Base-by-base conservation (phyloP, 176 grass and related monocot species). In the Ananas comosus region DNA sequence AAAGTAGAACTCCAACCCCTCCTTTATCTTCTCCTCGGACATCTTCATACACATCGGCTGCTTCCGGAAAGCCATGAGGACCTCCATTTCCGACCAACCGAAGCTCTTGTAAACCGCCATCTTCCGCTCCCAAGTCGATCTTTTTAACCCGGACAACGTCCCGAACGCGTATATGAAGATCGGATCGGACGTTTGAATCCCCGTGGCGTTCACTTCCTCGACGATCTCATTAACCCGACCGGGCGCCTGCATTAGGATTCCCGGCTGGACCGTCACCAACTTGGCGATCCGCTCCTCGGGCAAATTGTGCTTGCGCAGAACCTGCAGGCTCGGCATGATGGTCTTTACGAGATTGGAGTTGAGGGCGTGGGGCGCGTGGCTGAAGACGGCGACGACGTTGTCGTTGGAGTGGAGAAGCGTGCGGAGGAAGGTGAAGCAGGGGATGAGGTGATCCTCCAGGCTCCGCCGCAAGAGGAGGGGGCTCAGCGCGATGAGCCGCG, bases 51-150 rank as follows among this genome's bases (percentile, higher is more conserved):
- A 70, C n/a, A 22, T 69, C 0, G 72, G 72, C 16, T 76, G 66
- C 72, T 63, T 71, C 14, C 53, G 25, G 53, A 82, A 82, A 25
- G 72, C 72, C 11, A 7, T 70, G 9, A 82, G 49, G 2, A 51
- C 18, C 27, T 82, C 72, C 23, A 70, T 50, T 48, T 82, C 80
- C 2, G 80, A 76, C 72, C 72, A 82, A 66, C 80, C 80, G 3
- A 70, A 76, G 48, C 56, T 82, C 54, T 49, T 59, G 64, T 64
- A 81, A 69, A 70, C 72, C 29, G 67, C 28, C 11, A 81, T 21
- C 51, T 81, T 81, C 51, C 53, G 69, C 65, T 70, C 65, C 72
- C 72, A 81, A 13, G 54, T 70, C 42, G 51, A 13, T 72, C 24
- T 52, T 56, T 67, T 65, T 66, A 18, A 53, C 4, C 10, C 42